These are phyloP conservation scores for Gamsiella multidivaricata DNA, from an alignment of 192 early-diverging fungal species.

Conservation along the genomic window DNA sequence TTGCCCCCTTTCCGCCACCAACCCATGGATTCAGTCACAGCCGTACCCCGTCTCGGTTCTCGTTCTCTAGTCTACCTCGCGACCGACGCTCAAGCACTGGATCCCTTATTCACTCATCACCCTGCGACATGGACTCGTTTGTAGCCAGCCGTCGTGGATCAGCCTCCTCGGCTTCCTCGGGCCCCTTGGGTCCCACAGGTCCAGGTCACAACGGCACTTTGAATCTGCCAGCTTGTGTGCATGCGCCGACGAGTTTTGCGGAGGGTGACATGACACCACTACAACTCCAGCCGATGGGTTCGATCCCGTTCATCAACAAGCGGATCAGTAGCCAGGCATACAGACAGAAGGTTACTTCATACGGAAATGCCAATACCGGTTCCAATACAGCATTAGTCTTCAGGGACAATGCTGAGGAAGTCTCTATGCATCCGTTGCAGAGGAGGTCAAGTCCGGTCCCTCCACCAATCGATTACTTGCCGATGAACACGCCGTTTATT, in stretches of 20 bases:
- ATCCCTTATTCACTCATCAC: conserved; percentile 29
- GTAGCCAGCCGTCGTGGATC: conserved; percentile 48
- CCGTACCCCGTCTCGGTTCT: too few relatives aligned
- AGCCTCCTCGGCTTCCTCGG: conserved; percentile 28
- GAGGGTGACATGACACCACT: conserved; percentile 25
- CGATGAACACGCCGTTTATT: conserved; percentile 59
- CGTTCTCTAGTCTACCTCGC: conserved; percentile 10
- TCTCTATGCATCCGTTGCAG: conserved; percentile 3
- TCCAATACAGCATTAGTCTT: conserved; percentile 6
- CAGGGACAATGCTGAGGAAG: conserved; percentile 24
- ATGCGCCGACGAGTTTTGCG: neutral
- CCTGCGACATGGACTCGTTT: conserved; percentile 48
- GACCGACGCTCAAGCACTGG: conserved; percentile 47
- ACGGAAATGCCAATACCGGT: too few relatives aligned
- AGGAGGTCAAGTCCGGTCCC: conserved; percentile 2
- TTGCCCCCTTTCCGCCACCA: too few relatives aligned
- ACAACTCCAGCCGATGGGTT: conserved; percentile 28
- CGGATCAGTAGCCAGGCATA: conserved; percentile 42
- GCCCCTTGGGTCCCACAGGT: too few relatives aligned
- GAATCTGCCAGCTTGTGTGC: neutral
- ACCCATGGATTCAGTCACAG: too few relatives aligned
- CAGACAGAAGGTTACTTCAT: conserved; percentile 14
- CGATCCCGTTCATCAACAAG: conserved; percentile 40
- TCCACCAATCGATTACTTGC: conserved; percentile 14
- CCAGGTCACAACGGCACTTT: neutral